Percentiles rank a stretch among this genome's conserved stretches.
These are phyloP conservation scores for Tulasnella sp. DNA, from an alignment of 768 basidiomycete species.

Conservation along the genomic window DNA sequence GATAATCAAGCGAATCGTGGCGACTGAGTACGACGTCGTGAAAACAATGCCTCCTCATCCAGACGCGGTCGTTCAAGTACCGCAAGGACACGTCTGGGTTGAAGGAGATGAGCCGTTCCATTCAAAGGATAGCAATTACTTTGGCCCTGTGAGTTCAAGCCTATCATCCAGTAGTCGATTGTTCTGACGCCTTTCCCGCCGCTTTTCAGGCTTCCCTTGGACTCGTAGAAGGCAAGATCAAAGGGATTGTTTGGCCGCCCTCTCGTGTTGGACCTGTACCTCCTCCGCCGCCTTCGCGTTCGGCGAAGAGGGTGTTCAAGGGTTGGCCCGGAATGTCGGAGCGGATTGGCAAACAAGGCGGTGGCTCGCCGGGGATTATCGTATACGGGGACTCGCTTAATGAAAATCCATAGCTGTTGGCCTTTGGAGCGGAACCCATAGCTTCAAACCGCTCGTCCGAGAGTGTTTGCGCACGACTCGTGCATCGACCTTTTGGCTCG, in stretches of 20 bases:
- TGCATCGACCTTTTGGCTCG: background rate
- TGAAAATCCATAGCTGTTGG: background rate
- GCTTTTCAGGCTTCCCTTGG: conserved; percentile 28
- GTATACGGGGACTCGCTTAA: background rate
- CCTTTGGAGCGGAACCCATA: background rate
- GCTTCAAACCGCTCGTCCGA: background rate
- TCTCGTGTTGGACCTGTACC: conserved; percentile 21
- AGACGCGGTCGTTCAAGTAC: conserved; percentile 29
- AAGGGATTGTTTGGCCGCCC: conserved; percentile 31
- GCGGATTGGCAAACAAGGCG: background rate
- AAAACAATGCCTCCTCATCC: conserved; percentile 16
- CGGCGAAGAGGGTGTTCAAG: background rate
- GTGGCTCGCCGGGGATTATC: background rate
- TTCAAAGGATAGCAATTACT: conserved; percentile 32
- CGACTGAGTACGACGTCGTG: conserved; percentile 32
- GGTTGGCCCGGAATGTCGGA: background rate
- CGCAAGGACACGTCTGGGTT: conserved; percentile 34
- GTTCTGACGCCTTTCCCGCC: background rate
- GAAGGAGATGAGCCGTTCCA: conserved; percentile 33
- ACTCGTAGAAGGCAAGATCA: conserved; percentile 30
- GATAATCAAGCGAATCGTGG: conserved; percentile 34
- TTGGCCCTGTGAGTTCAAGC: conserved; percentile 28
- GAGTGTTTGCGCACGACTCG: background rate
- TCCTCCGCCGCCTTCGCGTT: background rate
- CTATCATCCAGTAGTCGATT: background rate